Evolutionary conservation across 1,284 basidiomycete species (phyloP).

Genomic region (Rhodotorula sp.): DNA sequence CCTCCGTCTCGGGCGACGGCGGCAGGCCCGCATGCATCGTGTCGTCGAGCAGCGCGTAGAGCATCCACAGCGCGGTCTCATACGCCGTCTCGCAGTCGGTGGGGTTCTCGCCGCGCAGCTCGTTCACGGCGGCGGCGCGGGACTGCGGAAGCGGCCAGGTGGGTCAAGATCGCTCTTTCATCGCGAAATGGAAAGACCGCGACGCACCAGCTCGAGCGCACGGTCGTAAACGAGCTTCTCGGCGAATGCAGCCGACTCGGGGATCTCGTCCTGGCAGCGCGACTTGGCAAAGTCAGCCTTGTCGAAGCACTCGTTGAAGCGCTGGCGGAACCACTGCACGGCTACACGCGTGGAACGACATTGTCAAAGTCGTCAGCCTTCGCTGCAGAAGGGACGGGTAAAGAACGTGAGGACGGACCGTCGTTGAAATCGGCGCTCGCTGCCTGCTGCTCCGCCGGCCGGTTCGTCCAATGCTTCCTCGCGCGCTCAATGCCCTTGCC

Average conservation of each 20-base stretch:
- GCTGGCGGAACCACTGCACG: constrained; percentile 60
- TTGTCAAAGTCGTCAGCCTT: not conserved
- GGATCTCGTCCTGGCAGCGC: constrained; percentile 54
- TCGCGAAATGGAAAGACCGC: constrained; percentile 35
- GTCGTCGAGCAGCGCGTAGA: constrained; percentile 88
- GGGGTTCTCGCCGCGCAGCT: constrained; percentile 77
- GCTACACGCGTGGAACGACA: constrained; percentile 45
- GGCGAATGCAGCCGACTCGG: constrained; percentile 54
- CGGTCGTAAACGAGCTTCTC: constrained; percentile 61
- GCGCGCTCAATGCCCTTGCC: constrained; percentile 78
- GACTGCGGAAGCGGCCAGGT: constrained; percentile 61
- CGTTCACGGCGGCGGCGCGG: constrained; percentile 85
- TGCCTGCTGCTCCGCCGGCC: constrained; percentile 42
- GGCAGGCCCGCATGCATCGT: constrained; percentile 68
- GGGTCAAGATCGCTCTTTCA: not conserved
- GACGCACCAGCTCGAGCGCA: constrained; percentile 58
- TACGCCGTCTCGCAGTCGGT: constrained; percentile 85
- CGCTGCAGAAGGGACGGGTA: too few species aligned
- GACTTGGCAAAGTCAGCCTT: constrained; percentile 60
- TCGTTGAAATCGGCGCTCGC: constrained; percentile 59
- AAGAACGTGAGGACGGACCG: constrained; percentile 49
- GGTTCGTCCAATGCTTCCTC: constrained; percentile 54
- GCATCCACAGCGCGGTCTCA: constrained; percentile 89
- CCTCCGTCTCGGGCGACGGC: constrained; percentile 62
- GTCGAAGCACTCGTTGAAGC: constrained; percentile 62